Conservation (phyloP, 148 eudicot genomes). For the Suaeda aralocaspica region DNA sequence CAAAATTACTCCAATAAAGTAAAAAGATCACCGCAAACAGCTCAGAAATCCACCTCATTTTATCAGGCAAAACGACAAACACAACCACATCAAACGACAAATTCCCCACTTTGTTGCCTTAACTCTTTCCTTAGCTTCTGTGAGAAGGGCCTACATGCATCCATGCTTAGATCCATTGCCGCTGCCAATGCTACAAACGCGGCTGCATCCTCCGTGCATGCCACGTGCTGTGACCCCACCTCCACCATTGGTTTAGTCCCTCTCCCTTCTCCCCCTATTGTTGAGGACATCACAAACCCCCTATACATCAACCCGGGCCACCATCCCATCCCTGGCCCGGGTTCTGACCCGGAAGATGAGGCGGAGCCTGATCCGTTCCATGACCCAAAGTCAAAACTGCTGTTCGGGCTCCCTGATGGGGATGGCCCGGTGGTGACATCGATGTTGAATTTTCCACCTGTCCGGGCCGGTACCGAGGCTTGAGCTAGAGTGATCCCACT, state of each 20-base stretch:
- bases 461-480: slow-evolving; percentile 38
- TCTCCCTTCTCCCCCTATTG: slow-evolving; percentile 56
- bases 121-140: slow-evolving; percentile 51
- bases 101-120: slow-evolving; percentile 38
- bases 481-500: slow-evolving; percentile 50
- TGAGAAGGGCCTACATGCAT: slow-evolving; percentile 54
- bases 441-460: slow-evolving; percentile 64
- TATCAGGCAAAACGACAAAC: slow-evolving; percentile 26
- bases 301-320: slow-evolving; percentile 60
- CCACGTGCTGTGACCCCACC: slow-evolving; percentile 59
- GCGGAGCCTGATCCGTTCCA: slow-evolving; percentile 55
- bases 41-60: slow-evolving; percentile 9
- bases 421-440: slow-evolving; percentile 53
- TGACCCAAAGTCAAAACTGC: slow-evolving; percentile 74
- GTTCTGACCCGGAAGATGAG: slow-evolving; percentile 46
- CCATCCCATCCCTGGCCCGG: slow-evolving; percentile 25
- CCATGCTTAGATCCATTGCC: slow-evolving; percentile 55
- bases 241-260: slow-evolving; percentile 51
- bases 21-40: not conserved
- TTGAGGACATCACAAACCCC: slow-evolving; percentile 93
- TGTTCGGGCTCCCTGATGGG: slow-evolving; percentile 55
- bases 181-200: slow-evolving; percentile 63
- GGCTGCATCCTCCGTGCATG: slow-evolving; percentile 66
- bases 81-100: slow-evolving; percentile 30
- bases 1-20: not conserved